A percentile compares a stretch with the other conserved stretches of the same genome.
Conservation (phyloP, 768 basidiomycete genomes). For the Tubosaeta sp. region DNA sequence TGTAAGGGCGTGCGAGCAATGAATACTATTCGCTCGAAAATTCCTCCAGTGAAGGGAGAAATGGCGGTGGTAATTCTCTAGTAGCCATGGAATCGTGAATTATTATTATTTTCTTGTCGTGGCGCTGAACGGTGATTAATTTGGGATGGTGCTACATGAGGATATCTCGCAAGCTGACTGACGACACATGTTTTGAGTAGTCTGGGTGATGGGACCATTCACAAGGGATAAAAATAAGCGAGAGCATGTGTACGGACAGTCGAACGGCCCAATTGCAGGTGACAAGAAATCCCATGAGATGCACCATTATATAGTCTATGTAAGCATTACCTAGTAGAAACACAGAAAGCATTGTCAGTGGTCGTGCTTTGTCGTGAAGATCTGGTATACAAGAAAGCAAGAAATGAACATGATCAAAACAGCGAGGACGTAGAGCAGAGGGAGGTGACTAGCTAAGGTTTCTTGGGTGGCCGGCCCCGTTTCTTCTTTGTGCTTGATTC, state of each 20-base stretch:
- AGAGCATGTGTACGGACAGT: constrained; percentile 16
- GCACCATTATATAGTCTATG: constrained; percentile 34
- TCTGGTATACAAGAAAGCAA: constrained; percentile 35
- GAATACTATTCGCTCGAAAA: constrained; percentile 16
- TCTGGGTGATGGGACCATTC: constrained; percentile 21
- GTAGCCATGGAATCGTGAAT: constrained; percentile 20
- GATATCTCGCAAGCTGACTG: constrained; percentile 26
- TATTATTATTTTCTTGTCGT: constrained; percentile 17
- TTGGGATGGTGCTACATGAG: constrained; percentile 29
- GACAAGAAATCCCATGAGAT: constrained; percentile 24
- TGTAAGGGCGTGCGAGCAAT: constrained; percentile 29
- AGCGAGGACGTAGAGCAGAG: constrained; percentile 7
- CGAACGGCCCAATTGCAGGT: constrained; percentile 6
- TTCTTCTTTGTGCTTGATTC: constrained; percentile 62
- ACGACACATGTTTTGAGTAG: constrained; percentile 23
- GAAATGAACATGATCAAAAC: constrained; percentile 28
- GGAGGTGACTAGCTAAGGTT: constrained; percentile 17
- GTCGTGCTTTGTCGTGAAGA: constrained; percentile 32
- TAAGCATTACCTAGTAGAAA: constrained; percentile 32
- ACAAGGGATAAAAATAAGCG: constrained; percentile 33
- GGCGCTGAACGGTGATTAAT: constrained; percentile 34
- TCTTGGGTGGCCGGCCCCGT: constrained; percentile 65
- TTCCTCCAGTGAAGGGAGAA: constrained; percentile 26
- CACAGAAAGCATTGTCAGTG: constrained; percentile 33
- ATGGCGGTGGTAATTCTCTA: constrained; percentile 14